phyloP scores from a whole-genome alignment of 345 rosid genomes.

The Salix caprea region DNA sequence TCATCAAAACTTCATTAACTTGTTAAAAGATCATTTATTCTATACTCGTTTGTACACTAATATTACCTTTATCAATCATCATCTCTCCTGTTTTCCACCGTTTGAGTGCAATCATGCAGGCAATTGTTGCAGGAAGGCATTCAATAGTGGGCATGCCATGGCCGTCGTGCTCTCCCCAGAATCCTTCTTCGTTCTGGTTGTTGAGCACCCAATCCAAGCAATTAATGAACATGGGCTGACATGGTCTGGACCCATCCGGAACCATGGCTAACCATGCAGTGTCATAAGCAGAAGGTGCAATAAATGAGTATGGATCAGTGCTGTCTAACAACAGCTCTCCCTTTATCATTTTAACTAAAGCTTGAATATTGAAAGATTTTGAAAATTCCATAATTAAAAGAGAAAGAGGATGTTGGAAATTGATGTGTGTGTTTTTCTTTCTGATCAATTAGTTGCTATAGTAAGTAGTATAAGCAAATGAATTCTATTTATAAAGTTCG shows the following conservation, averaged over 20 bases:
- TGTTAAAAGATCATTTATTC: too few relatives aligned
- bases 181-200: conserved; percentile 48
- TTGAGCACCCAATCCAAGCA: conserved; percentile 56
- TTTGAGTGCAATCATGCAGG: conserved; percentile 49
- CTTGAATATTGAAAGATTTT: conserved; percentile 6
- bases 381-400: conserved; percentile 14
- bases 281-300: conserved; percentile 52
- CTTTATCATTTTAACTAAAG: conserved; percentile 32
- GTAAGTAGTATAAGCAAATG: too few relatives aligned
- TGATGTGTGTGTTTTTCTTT: too few relatives aligned
- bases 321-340: conserved; percentile 13
- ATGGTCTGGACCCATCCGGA: conserved; percentile 18
- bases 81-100: conserved; percentile 35
- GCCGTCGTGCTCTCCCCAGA: conserved; percentile 43
- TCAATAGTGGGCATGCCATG: conserved; percentile 27
- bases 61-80: conserved; percentile 35
- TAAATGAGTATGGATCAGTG: conserved; percentile 25
- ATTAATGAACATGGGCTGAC: conserved; percentile 43
- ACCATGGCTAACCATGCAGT: conserved; percentile 63
- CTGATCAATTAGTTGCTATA: too few relatives aligned
- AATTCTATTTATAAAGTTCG: too few relatives aligned
- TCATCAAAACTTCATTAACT: too few relatives aligned
- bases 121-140: conserved; percentile 45
- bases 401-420: neutral
- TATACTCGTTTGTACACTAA: too few relatives aligned